phyloP scores from a whole-genome alignment of 2,329 filamentous ascomycete genomes.

The Aspergillus thermomutatus region DNA sequence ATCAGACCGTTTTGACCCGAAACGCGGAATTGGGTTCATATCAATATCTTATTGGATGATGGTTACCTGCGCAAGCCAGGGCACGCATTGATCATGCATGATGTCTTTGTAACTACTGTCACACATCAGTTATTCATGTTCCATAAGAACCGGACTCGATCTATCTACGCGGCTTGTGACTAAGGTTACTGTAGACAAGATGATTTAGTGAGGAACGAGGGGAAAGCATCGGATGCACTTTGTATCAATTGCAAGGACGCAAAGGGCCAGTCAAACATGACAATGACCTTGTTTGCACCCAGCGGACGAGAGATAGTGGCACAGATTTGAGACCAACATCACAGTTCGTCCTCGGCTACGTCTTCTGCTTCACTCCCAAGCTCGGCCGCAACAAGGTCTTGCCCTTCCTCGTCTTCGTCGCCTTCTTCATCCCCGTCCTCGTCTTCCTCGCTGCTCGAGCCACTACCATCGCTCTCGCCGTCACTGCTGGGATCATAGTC shows the following conservation, averaged over 20 bases:
- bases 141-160: neutral
- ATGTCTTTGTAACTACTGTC: neutral
- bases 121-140: neutral
- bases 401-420: slow-evolving; percentile 27
- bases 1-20: neutral
- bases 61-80: neutral
- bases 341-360: slow-evolving; percentile 29
- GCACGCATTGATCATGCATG: neutral
- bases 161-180: neutral
- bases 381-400: slow-evolving; percentile 40
- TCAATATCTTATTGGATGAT: neutral
- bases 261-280: neutral
- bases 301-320: neutral
- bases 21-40: neutral
- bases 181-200: neutral
- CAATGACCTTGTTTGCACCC: neutral
- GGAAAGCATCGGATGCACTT: neutral
- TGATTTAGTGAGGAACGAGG: neutral
- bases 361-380: slow-evolving; percentile 45
- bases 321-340: neutral
- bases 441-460: slow-evolving; percentile 42
- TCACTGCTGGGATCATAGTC: slow-evolving; percentile 52
- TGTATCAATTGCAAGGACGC: neutral
- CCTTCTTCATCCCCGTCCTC: slow-evolving; percentile 28
- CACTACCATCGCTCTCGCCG: slow-evolving; percentile 47